Percentiles rank a stretch among this genome's conserved stretches.
phyloP scores from a whole-genome alignment of 2,329 filamentous ascomycete species.

The Pezicula neosporulosa region DNA sequence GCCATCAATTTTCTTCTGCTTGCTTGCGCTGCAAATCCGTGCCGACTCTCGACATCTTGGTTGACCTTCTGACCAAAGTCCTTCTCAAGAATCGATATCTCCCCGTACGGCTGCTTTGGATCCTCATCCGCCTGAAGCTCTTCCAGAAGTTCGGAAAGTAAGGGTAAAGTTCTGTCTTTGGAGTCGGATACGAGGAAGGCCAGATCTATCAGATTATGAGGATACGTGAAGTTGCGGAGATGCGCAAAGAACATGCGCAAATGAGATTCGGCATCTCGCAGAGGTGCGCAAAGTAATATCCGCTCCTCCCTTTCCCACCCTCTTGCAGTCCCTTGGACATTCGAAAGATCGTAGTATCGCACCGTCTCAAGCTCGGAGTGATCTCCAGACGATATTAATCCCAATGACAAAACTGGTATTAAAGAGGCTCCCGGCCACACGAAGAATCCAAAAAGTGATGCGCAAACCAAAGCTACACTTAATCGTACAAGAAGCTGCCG shows the following conservation, averaged over 20 bases:
- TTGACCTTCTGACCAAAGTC: constrained; percentile 98
- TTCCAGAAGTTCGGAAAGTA: constrained; percentile 73
- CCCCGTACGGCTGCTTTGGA: constrained; percentile 79
- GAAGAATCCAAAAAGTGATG: constrained; percentile 69
- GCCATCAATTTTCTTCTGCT: constrained; percentile 95
- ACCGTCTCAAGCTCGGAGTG: constrained; percentile 88
- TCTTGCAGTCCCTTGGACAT: constrained; percentile 84
- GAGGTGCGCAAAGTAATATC: constrained; percentile 89
- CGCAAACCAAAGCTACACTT: constrained; percentile 51
- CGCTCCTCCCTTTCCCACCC: constrained; percentile 97
- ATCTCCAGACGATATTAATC: constrained; percentile 62
- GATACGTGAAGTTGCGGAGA: constrained; percentile 92
- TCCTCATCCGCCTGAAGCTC: constrained; percentile 78
- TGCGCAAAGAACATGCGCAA: constrained; percentile 99
- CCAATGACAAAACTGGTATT: constrained; percentile 64
- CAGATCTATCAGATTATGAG: constrained; percentile 92
- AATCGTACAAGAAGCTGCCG: constrained; percentile 70
- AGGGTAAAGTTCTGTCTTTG: constrained; percentile 80
- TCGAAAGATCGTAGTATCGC: constrained; percentile 92
- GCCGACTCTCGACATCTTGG: constrained; percentile 94
- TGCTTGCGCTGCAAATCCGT: constrained; percentile 95
- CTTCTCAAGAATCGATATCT: constrained; percentile 97
- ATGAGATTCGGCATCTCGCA: constrained; percentile 89
- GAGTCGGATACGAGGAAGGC: constrained; percentile 97
- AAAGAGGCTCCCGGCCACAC: constrained; percentile 65